Evolutionary conservation across 805 yeast genomes (phyloP), one percentile per base, ranked within the genome.

Genomic region (Pichia membranifaciens): DNA sequence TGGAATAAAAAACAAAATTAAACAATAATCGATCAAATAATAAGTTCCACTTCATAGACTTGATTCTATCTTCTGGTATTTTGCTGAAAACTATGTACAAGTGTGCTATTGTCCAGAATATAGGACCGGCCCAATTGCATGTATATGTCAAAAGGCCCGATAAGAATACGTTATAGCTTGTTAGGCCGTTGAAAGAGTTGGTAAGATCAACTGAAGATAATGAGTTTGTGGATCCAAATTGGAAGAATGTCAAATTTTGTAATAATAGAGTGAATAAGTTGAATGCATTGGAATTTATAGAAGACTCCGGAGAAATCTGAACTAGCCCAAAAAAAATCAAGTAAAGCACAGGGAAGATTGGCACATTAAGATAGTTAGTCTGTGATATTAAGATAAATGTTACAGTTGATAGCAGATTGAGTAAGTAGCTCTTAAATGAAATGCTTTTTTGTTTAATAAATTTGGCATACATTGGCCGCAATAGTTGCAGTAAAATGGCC

Each of bases 221-320:
- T 35, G 96, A 87, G 59, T 93, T 93, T 0, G 98, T 89, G 43
- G 87, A 87, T 0, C 98, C 98, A 61, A 84, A 73, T 18, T 87
- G 86, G 68, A 87, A 93, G 61, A 91, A 93, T 0, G 89, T 68
- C 37, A 88, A 69, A 54, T 87, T 82, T 60, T 88, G 95, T 42
- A 88, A 54, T 20, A 84, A 61, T 3, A 88, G 53, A 2, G 68
- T 66, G 49, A 74, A 64, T 3, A 70, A 38, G 0, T 65, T 47
- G 4, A 59, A 44, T 4, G 50, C 47, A 51, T 50, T 61, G 17
- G 54, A 41, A 41, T 31, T 40, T 37, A 34, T 41, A 2, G 49
- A 32, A 16, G 58, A 17, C 29, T 50, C 13, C 16, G 52, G 49
- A 13, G 51, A 36, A 16, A 57, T 44, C 5, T 15, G 51, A 16